Evolutionary conservation across 805 yeast genomes (phyloP).

Genomic region (Zygotorulaspora sp.): DNA sequence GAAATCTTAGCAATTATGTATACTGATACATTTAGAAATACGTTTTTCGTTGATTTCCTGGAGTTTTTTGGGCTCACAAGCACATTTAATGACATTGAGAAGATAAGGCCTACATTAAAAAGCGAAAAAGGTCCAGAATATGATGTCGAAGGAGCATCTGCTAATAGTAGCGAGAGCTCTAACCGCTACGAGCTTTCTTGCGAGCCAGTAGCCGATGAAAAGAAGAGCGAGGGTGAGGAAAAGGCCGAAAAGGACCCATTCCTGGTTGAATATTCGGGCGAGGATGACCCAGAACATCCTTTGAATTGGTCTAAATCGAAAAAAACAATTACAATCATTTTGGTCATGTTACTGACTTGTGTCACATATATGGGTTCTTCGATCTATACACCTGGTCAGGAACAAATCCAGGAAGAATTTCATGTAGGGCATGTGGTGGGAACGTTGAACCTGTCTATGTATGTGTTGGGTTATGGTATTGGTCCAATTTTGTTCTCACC

Average conservation of each 20-base stretch:
- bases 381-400: conserved; percentile 49
- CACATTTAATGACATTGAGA: conserved; percentile 5
- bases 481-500: conserved; percentile 61
- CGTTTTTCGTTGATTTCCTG: conserved; percentile 24
- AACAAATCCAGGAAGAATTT: conserved; percentile 43
- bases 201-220: not conserved
- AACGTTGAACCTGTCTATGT: conserved; percentile 48
- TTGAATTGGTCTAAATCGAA: conserved; percentile 47
- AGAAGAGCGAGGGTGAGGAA: not conserved
- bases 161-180: not conserved
- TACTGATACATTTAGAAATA: conserved; percentile 18
- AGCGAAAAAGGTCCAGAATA: not conserved
- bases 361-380: conserved; percentile 56
- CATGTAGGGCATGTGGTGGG: conserved; percentile 43
- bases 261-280: conserved; percentile 26
- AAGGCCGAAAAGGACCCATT: conserved; percentile 30
- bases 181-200: not conserved
- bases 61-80: conserved; percentile 18
- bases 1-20: no score
- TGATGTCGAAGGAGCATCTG: conserved; percentile 1
- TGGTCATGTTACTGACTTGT: conserved; percentile 45
- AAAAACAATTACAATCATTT: conserved; percentile 38
- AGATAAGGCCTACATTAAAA: conserved; percentile 2
- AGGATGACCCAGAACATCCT: conserved; percentile 53
- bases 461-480: conserved; percentile 56